phyloP scores from a whole-genome alignment of 2,329 filamentous ascomycete genomes.

The Apiospora koreana region DNA sequence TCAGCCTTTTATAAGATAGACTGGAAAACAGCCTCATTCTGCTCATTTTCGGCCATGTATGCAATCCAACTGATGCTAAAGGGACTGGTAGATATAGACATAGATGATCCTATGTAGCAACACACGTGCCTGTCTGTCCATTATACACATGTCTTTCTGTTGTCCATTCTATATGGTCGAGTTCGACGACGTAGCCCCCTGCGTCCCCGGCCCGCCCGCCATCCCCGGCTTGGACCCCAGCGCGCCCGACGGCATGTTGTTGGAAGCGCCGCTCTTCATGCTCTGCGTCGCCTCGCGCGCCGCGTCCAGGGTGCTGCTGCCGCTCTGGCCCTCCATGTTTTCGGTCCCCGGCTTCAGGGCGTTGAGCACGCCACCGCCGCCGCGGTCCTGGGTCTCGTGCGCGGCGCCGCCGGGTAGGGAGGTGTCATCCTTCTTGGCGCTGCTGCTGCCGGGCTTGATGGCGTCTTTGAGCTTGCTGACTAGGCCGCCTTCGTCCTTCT shows the following conservation, averaged over 20 bases:
- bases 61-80: too few species aligned
- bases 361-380: not conserved
- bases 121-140: too few species aligned
- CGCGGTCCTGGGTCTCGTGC: not conserved
- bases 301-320: not conserved
- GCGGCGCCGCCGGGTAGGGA: not conserved
- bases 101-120: too few species aligned
- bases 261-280: not conserved
- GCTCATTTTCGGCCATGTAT: too few species aligned
- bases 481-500: not conserved
- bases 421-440: not conserved
- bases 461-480: not conserved
- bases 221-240: not conserved
- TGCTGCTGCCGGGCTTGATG: constrained; percentile 3
- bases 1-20: too few species aligned
- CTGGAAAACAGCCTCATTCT: too few species aligned
- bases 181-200: not conserved
- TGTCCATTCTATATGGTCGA: too few species aligned
- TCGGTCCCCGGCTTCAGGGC: not conserved
- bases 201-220: not conserved
- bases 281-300: not conserved
- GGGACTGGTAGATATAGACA: too few species aligned
- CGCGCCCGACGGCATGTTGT: not conserved
- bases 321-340: not conserved
- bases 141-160: too few species aligned